Evolutionary conservation across 2,329 filamentous ascomycete genomes (phyloP), one percentile per base, ranked within the genome.

Genomic region (Chaetomiaceae sp.): DNA sequence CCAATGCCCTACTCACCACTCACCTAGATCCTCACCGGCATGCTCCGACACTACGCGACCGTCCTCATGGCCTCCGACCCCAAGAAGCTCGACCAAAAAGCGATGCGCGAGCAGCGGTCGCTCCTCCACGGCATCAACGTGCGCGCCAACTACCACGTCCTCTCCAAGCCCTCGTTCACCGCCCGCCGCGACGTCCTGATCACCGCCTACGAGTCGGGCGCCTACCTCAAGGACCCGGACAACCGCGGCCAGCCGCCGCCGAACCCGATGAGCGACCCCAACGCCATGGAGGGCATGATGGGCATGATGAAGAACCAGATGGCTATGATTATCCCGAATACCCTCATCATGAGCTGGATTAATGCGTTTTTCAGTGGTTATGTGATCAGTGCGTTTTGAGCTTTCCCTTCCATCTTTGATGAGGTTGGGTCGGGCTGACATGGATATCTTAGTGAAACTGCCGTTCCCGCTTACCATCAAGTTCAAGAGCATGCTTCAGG

Each of bases 251-350:
- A 96, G 73, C 87, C 91, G 3, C 87, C 91, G 19, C 84, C 89
- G 34, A 99, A 97, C 72, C 94, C 94, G 4, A 91, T 99, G 83
- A 89, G 87, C 11, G 94, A 99, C 70, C 95, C 95, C 20, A 87
- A 87, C 44, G 90, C 89, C 54, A 99, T 99, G 94, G 95, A 99
- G 68, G 92, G 91, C 63, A 99, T 99, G 94, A 99, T 99, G 94
- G 92, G 94, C 63, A 96, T 96, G 90, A 95, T 99, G 89, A 99
- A 99, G 82, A 91, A 91, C 54, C 96, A 99, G 69, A 96, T 99
- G 88, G 92, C 94, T 60, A 99, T 97, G 94, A 97, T 99, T 77
- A 90, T 99, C 54, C 94, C 94, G 45, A 96, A 99, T 72, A 97
- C 91, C 6, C 74, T 99, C 68, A 99, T 99, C 63, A 99, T 99